Evolutionary conservation across 805 yeast genomes (phyloP).

Genomic region (Nematodospora valgi): DNA sequence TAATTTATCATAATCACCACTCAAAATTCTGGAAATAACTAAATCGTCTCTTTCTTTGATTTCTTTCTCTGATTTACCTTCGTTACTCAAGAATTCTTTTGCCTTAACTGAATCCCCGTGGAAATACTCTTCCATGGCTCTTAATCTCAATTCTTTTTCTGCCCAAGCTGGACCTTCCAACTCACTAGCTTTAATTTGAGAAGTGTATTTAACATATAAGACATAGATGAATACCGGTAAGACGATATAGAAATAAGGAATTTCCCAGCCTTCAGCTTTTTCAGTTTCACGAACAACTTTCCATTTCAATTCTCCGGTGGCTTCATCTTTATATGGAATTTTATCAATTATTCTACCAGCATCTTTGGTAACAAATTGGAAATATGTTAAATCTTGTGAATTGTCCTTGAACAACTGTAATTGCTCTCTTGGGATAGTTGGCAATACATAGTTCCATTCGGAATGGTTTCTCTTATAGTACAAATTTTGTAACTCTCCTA

Average conservation of each 20-base stretch:
- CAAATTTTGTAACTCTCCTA: slow-evolving; percentile 67
- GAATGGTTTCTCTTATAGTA: slow-evolving; percentile 56
- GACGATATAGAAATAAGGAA: slow-evolving; percentile 64
- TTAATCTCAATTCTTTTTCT: slow-evolving; percentile 70
- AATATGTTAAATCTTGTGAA: slow-evolving; percentile 55
- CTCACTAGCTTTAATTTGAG: slow-evolving; percentile 39
- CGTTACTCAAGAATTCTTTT: slow-evolving; percentile 50
- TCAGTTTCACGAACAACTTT: slow-evolving; percentile 68
- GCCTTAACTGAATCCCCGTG: slow-evolving; percentile 51
- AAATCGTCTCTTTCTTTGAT: slow-evolving; percentile 68
- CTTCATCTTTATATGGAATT: slow-evolving; percentile 76
- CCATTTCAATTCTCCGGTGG: slow-evolving; percentile 79
- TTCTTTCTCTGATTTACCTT: slow-evolving; percentile 52
- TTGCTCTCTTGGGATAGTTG: slow-evolving; percentile 52
- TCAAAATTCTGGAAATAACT: slow-evolving; percentile 75
- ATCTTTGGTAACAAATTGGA: slow-evolving; percentile 48
- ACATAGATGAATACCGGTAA: slow-evolving; percentile 66
- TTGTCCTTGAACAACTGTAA: slow-evolving; percentile 57
- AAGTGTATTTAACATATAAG: slow-evolving; percentile 45
- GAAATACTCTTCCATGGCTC: slow-evolving; percentile 65
- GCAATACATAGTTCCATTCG: slow-evolving; percentile 42
- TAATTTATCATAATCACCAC: slow-evolving; percentile 79
- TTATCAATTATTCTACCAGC: slow-evolving; percentile 70
- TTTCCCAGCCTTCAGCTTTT: slow-evolving; percentile 83
- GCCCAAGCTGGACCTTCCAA: slow-evolving; percentile 71